Evolutionary conservation across 805 yeast species (phyloP).

Genomic region (Yamadazyma akitaensis): DNA sequence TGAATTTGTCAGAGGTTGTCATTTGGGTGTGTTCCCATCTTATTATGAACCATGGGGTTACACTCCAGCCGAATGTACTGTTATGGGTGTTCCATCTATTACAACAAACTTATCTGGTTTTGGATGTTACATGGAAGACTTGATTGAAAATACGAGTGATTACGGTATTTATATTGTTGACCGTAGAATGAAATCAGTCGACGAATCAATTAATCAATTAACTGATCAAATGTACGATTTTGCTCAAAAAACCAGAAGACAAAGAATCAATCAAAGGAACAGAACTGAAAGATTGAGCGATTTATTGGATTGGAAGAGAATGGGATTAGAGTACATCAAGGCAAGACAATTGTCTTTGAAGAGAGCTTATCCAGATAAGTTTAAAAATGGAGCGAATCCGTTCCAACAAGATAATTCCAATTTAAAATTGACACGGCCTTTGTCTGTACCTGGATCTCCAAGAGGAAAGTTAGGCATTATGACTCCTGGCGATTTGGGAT

Average conservation of each 20-base stretch:
- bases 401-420: slow-evolving; percentile 40
- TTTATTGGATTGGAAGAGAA: slow-evolving; percentile 93
- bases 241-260: slow-evolving; percentile 86
- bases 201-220: slow-evolving; percentile 89
- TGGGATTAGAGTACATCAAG: slow-evolving; percentile 95
- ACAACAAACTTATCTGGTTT: slow-evolving; percentile 95
- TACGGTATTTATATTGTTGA: slow-evolving; percentile 97
- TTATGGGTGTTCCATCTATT: slow-evolving; percentile 98
- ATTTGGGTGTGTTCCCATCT: slow-evolving; percentile 96
- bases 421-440: slow-evolving; percentile 81
- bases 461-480: slow-evolving; percentile 67
- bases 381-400: slow-evolving; percentile 50
- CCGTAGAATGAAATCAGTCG: slow-evolving; percentile 86
- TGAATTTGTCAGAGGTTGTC: slow-evolving; percentile 97
- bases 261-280: slow-evolving; percentile 95
- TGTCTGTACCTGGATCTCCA: slow-evolving; percentile 98
- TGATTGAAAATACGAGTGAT: slow-evolving; percentile 89
- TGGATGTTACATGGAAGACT: slow-evolving; percentile 98
- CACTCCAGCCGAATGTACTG: slow-evolving; percentile 99
- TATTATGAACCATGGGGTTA: slow-evolving; percentile 99
- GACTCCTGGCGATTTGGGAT: slow-evolving; percentile 99
- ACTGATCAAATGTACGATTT: slow-evolving; percentile 88
- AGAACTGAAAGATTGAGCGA: slow-evolving; percentile 94
- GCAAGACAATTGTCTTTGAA: slow-evolving; percentile 90
- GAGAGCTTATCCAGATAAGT: slow-evolving; percentile 90